Conservation (phyloP, 2,329 filamentous ascomycete species). For the Talaromyces sp. region DNA sequence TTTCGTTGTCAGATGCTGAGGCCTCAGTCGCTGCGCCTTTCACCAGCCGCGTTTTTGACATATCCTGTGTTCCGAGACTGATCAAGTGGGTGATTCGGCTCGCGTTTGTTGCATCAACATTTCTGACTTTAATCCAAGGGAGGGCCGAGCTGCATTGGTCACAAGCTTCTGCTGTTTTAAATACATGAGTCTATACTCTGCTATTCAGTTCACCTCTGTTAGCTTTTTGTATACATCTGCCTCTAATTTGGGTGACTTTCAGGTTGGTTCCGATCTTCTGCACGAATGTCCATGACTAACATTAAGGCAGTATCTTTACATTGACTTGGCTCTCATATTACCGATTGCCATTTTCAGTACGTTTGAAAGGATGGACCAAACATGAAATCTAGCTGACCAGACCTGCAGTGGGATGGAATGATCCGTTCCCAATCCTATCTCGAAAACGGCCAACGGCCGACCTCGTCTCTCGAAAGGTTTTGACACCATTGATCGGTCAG, state of each 20-base stretch:
- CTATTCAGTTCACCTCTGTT: slow-evolving; percentile 97
- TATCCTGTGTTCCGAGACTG: slow-evolving; percentile 88
- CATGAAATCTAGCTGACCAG: slow-evolving; percentile 5
- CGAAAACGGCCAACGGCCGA: slow-evolving; percentile 87
- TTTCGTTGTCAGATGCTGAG: slow-evolving; percentile 94
- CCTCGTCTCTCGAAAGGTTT: slow-evolving; percentile 85
- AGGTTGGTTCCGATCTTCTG: slow-evolving; percentile 47
- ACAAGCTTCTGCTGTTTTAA: slow-evolving; percentile 99
- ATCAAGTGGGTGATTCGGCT: slow-evolving; percentile 58
- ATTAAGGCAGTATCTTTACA: slow-evolving; percentile 70
- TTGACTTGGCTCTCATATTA: slow-evolving; percentile 85
- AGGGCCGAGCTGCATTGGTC: slow-evolving; percentile 91
- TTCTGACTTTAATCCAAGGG: slow-evolving; percentile 49
- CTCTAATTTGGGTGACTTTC: slow-evolving; percentile 94
- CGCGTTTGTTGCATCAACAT: not conserved
- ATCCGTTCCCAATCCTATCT: slow-evolving; percentile 70
- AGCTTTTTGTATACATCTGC: slow-evolving; percentile 93
- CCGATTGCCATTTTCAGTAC: slow-evolving; percentile 92
- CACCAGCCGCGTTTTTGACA: slow-evolving; percentile 92
- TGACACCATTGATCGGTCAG: slow-evolving; percentile 84
- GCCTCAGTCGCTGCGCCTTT: slow-evolving; percentile 98
- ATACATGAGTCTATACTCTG: slow-evolving; percentile 98
- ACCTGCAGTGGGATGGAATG: slow-evolving; percentile 80
- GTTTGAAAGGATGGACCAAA: slow-evolving; percentile 25
- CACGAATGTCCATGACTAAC: slow-evolving; percentile 7